Evolutionary conservation across 305 asterid species (phyloP).

Genomic region (Solanum hybrid): DNA sequence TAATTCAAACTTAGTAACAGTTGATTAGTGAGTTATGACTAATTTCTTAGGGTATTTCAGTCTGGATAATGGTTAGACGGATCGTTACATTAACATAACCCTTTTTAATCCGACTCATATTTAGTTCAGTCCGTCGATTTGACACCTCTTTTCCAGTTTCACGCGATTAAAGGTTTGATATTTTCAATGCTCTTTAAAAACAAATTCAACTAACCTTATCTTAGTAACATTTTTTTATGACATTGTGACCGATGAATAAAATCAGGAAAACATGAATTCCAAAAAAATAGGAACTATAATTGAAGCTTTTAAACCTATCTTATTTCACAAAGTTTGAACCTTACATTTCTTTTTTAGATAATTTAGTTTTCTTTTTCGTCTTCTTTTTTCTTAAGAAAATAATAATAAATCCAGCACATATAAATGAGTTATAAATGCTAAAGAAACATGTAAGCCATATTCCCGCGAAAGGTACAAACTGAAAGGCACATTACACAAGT

Average conservation of each 20-base stretch:
- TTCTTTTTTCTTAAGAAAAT: no score
- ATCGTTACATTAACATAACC: background rate
- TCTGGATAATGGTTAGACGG: background rate
- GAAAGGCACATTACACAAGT: background rate
- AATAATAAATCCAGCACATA: background rate
- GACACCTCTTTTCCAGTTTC: no score
- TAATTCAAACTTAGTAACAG: background rate
- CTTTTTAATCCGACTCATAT: no score
- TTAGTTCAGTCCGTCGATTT: no score
- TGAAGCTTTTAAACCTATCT: background rate
- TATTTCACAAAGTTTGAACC: no score
- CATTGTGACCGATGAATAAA: background rate
- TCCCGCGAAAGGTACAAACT: background rate
- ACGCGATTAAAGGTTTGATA: no score
- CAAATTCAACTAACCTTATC: background rate
- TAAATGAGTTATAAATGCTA: background rate
- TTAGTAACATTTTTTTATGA: background rate
- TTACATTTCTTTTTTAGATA: no score
- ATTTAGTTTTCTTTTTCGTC: no score
- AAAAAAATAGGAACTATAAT: background rate
- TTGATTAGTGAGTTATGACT: background rate
- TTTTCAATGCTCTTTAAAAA: background rate
- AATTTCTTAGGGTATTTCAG: background rate
- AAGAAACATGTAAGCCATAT: background rate
- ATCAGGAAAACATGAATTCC: background rate